phyloP scores from a whole-genome alignment of 257 asterid genomes.

The Penstemon eatonii region DNA sequence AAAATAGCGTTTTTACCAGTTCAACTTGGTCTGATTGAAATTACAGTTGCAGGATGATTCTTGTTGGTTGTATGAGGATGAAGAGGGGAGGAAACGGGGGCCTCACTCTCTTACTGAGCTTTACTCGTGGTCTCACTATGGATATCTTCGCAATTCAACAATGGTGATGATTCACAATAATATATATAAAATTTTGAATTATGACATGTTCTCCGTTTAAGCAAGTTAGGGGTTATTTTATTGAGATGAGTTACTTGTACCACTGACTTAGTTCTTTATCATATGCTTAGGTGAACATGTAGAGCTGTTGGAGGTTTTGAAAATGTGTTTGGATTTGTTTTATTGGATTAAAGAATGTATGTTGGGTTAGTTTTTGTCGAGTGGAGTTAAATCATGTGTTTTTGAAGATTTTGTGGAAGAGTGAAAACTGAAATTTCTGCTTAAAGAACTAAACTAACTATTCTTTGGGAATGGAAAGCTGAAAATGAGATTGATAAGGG shows the following conservation, averaged over 20 bases:
- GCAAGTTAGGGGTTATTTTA: neutral
- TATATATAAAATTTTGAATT: constrained; percentile 16
- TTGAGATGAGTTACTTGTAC: constrained; percentile 18
- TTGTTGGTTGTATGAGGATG: constrained; percentile 85
- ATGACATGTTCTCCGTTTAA: neutral
- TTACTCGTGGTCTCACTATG: constrained; percentile 74
- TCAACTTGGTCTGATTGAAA: constrained; percentile 18
- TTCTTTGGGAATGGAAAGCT: too few species aligned
- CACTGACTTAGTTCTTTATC: constrained; percentile 12
- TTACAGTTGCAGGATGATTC: constrained; percentile 61
- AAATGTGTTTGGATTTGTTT: too few species aligned
- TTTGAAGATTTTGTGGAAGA: too few species aligned
- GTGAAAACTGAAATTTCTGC: too few species aligned
- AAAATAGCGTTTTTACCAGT: neutral
- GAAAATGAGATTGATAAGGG: too few species aligned
- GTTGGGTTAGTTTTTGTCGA: too few species aligned
- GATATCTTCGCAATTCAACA: constrained; percentile 52
- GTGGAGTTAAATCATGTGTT: too few species aligned
- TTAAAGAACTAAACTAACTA: too few species aligned
- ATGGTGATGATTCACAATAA: constrained; percentile 47
- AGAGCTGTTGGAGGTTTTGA: too few species aligned
- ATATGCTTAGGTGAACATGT: too few species aligned
- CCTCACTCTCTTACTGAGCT: constrained; percentile 79
- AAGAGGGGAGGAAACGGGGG: constrained; percentile 74
- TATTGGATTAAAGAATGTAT: too few species aligned